phyloP scores from a whole-genome alignment of 345 rosid genomes.

The Luvunga scandens region DNA sequence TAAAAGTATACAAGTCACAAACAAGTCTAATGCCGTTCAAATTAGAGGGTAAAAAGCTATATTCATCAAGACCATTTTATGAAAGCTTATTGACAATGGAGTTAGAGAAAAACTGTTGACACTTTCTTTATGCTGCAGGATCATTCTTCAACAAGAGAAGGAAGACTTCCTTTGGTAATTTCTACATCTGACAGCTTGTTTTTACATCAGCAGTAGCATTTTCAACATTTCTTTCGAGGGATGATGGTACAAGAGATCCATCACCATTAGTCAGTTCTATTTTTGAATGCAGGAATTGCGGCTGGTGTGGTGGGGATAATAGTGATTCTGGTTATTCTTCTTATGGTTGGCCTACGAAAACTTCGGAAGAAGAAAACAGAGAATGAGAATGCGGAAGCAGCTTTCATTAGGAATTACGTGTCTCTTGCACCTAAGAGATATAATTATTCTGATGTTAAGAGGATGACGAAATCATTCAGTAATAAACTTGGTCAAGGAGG shows the following conservation, averaged over 20 bases:
- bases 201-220: not conserved
- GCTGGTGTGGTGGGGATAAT: not conserved
- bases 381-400: slow-evolving; percentile 10
- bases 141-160: not conserved
- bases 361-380: not conserved
- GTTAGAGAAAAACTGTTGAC: not conserved
- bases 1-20: too few species aligned
- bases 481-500: slow-evolving; percentile 32
- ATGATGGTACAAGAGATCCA: not conserved
- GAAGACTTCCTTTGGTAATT: not conserved
- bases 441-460: slow-evolving; percentile 18
- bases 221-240: not conserved
- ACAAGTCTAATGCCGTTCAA: too few species aligned
- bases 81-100: too few species aligned
- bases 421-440: slow-evolving; percentile 17
- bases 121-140: not conserved
- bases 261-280: not conserved
- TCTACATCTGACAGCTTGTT: not conserved
- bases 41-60: too few species aligned
- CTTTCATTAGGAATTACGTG: slow-evolving; percentile 8
- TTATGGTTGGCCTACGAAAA: not conserved
- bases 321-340: not conserved
- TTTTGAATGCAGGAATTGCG: not conserved
- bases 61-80: not conserved
- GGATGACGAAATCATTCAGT: slow-evolving; percentile 23